A percentile compares a stretch with the other conserved stretches of the same genome.
These are phyloP conservation scores for Fusarium scirpi DNA, from an alignment of 2,329 filamentous ascomycete species.

Conservation along the genomic window DNA sequence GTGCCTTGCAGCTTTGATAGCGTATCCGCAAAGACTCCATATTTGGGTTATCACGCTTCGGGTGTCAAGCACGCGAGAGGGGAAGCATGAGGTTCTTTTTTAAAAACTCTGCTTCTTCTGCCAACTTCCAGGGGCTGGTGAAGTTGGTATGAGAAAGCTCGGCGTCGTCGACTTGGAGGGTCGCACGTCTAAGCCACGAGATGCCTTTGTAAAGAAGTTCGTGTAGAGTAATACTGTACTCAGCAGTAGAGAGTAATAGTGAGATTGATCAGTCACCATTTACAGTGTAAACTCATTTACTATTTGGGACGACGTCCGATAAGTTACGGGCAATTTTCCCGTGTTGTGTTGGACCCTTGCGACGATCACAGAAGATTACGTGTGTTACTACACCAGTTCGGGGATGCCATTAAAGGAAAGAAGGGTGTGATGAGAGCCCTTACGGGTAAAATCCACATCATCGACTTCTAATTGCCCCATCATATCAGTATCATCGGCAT, in stretches of 20 bases:
- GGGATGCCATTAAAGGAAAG: slow-evolving; percentile 15
- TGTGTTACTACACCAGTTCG: slow-evolving; percentile 25
- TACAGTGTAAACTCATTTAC: not conserved
- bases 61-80: slow-evolving; percentile 36
- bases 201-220: slow-evolving; percentile 11
- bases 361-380: slow-evolving; percentile 37
- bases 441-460: not conserved
- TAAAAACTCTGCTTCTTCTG: slow-evolving; percentile 3
- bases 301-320: not conserved
- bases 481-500: slow-evolving; percentile 1
- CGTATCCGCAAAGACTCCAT: slow-evolving; percentile 32
- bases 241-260: not conserved
- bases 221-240: not conserved
- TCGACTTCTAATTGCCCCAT: slow-evolving; percentile 30
- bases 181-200: slow-evolving; percentile 42
- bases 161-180: slow-evolving; percentile 21
- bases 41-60: slow-evolving; percentile 36
- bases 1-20: slow-evolving; percentile 46
- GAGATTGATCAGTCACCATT: slow-evolving; percentile 37
- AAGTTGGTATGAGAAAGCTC: slow-evolving; percentile 3
- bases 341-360: slow-evolving; percentile 17
- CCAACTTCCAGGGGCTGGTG: slow-evolving; percentile 22
- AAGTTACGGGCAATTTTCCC: slow-evolving; percentile 7
- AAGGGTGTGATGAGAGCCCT: slow-evolving; percentile 32
- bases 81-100: not conserved